Conservation (phyloP, 768 basidiomycete genomes). For the Rhodocollybia butyracea region DNA sequence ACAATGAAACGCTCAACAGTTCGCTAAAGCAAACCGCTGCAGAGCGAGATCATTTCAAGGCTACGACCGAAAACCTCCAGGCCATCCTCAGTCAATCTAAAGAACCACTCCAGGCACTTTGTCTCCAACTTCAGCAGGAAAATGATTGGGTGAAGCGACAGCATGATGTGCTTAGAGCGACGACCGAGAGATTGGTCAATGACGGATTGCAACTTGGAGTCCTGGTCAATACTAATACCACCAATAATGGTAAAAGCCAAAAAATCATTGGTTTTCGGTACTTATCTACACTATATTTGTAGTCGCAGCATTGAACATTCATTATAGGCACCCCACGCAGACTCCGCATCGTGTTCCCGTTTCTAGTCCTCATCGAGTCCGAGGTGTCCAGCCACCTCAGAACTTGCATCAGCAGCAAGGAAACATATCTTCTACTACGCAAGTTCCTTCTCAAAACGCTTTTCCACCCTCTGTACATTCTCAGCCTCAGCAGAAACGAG, state of each 20-base stretch:
- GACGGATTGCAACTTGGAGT: not conserved
- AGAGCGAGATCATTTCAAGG: not conserved
- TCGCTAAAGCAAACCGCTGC: not conserved
- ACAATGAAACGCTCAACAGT: not conserved
- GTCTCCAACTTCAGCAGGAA: not conserved
- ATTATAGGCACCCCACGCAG: not conserved
- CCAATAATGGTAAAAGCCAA: too few species aligned
- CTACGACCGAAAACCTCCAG: not conserved
- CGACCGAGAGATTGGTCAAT: not conserved
- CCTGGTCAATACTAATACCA: too few species aligned
- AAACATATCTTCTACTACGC: not conserved
- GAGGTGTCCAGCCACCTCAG: not conserved
- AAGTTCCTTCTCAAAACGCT: not conserved
- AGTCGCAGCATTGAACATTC: not conserved
- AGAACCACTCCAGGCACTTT: not conserved
- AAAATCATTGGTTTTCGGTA: too few species aligned
- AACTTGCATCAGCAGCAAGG: not conserved
- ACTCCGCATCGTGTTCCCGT: not conserved
- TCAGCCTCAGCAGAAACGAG: not conserved
- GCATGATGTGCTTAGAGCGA: not conserved
- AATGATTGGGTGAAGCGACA: not conserved
- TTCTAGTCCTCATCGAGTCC: not conserved
- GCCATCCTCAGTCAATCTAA: not conserved
- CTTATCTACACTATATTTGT: too few species aligned
- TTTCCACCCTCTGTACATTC: not conserved